A percentile compares a stretch with the other conserved stretches of the same genome.
Evolutionary conservation across 441 rosid genomes (phyloP).

Genomic region (Erysimum pusillum): DNA sequence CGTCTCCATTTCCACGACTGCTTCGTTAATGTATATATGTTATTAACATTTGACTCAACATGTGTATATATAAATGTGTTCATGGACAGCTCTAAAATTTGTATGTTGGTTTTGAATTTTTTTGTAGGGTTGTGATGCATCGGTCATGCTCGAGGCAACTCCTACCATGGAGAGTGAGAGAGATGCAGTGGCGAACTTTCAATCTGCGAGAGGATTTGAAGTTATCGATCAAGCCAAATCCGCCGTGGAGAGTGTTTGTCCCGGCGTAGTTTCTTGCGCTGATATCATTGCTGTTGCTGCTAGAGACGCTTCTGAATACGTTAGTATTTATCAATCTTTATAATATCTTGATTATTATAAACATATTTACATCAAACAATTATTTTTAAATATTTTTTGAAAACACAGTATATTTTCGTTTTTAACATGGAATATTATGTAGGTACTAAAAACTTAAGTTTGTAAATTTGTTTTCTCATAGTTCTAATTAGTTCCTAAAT

Average conservation of each 20-base stretch:
- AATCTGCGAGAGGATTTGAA: conserved; percentile 59
- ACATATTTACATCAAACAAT: not conserved
- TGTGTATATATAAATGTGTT: not conserved
- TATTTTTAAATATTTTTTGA: not conserved
- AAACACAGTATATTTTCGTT: not conserved
- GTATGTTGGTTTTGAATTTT: not conserved
- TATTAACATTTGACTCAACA: not conserved
- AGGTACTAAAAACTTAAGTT: not conserved
- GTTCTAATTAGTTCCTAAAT: not conserved
- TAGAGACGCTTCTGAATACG: conserved; percentile 66
- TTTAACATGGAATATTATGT: no score
- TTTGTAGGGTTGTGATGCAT: conserved; percentile 70
- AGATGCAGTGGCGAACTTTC: conserved; percentile 45
- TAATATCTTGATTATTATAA: not conserved
- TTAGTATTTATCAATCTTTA: conserved; percentile 36
- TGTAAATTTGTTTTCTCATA: not conserved
- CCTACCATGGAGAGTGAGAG: conserved; percentile 57
- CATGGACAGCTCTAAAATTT: not conserved
- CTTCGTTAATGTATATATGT: conserved; percentile 61
- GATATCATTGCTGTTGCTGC: conserved; percentile 69
- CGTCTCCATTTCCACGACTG: conserved; percentile 73
- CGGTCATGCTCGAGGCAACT: conserved; percentile 58
- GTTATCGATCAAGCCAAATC: conserved; percentile 62
- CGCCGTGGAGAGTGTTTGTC: conserved; percentile 56
- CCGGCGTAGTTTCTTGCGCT: conserved; percentile 70